Evolutionary conservation across 345 rosid genomes (phyloP).

Genomic region (Gossypioides kirkii): DNA sequence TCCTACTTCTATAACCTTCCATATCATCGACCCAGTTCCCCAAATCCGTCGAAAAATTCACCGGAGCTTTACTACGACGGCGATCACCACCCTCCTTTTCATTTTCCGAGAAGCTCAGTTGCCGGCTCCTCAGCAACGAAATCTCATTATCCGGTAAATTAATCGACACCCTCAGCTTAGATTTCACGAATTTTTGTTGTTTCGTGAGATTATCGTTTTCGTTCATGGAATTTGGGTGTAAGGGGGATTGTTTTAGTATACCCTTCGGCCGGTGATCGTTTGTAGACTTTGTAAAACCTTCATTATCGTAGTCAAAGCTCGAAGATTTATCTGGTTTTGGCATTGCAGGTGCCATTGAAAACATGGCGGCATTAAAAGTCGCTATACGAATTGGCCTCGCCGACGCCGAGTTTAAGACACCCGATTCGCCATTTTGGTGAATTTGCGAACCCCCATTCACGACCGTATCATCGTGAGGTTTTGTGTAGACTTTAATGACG

Average conservation of each 20-base stretch:
- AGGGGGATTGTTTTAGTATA: slow-evolving; percentile 72
- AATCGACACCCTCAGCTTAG: slow-evolving; percentile 86
- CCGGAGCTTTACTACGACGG: slow-evolving; percentile 31
- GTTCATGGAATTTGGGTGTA: slow-evolving; percentile 36
- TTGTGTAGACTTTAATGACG: slow-evolving; percentile 36
- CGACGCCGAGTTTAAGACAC: slow-evolving; percentile 27
- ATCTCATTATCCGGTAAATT: slow-evolving; percentile 95
- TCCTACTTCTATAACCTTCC: slow-evolving; percentile 31
- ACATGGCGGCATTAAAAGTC: slow-evolving; percentile 81
- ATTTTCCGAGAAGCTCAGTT: slow-evolving; percentile 48
- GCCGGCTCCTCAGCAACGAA: slow-evolving; percentile 51
- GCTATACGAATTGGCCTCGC: slow-evolving; percentile 56
- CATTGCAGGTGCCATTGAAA: slow-evolving; percentile 90
- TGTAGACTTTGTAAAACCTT: slow-evolving; percentile 36
- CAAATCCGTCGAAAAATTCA: slow-evolving; percentile 23
- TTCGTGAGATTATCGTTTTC: slow-evolving; percentile 28
- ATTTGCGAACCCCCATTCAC: slow-evolving; percentile 31
- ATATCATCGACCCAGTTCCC: slow-evolving; percentile 13
- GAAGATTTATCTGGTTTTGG: slow-evolving; percentile 35
- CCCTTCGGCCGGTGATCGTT: slow-evolving; percentile 63
- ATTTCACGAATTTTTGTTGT: slow-evolving; percentile 58
- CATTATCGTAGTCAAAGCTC: slow-evolving; percentile 26
- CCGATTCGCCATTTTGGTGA: slow-evolving; percentile 34
- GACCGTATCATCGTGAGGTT: slow-evolving; percentile 16
- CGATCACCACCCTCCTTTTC: slow-evolving; percentile 28